Conservation (phyloP, 2,329 filamentous ascomycete genomes). For the Parasarocladium wereldwijsianum region DNA sequence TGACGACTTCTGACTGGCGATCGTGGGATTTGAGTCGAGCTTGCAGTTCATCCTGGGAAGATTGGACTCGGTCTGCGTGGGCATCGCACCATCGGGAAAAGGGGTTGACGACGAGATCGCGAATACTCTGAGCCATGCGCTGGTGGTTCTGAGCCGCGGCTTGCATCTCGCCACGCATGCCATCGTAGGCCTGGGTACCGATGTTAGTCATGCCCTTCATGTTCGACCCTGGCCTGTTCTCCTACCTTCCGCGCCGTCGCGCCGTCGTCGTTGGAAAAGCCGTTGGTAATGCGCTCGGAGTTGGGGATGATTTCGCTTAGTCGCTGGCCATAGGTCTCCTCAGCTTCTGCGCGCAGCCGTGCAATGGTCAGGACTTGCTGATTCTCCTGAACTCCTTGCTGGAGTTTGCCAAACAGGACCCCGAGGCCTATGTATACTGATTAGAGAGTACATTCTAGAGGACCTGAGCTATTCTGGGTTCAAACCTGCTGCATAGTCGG, state of each 20-base stretch:
- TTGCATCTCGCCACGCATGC: constrained; percentile 82
- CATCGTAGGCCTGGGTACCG: constrained; percentile 66
- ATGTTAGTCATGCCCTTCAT: constrained; percentile 9
- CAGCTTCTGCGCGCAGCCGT: constrained; percentile 86
- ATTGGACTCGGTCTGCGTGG: constrained; percentile 79
- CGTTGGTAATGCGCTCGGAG: constrained; percentile 68
- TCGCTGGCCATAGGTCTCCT: constrained; percentile 73
- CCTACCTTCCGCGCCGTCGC: constrained; percentile 86
- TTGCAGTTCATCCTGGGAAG: constrained; percentile 90
- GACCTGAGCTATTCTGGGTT: constrained; percentile 6
- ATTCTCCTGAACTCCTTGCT: constrained; percentile 91
- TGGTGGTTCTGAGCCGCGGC: constrained; percentile 80
- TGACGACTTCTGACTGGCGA: constrained; percentile 75
- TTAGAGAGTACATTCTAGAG: no score
- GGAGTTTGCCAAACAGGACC: constrained; percentile 89
- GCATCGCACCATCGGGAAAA: constrained; percentile 95
- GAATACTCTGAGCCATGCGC: constrained; percentile 92
- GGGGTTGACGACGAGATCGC: constrained; percentile 85
- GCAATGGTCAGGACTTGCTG: constrained; percentile 86
- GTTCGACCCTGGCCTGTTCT: neutral
- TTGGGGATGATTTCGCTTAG: constrained; percentile 69
- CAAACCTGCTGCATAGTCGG: constrained; percentile 87
- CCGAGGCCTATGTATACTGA: constrained; percentile 53
- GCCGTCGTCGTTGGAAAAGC: constrained; percentile 84
- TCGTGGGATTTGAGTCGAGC: constrained; percentile 82